Percentiles rank a stretch among this genome's conserved stretches.
Evolutionary conservation across 208 protist species (phyloP).

Genomic region (Leishmania mexicana): DNA sequence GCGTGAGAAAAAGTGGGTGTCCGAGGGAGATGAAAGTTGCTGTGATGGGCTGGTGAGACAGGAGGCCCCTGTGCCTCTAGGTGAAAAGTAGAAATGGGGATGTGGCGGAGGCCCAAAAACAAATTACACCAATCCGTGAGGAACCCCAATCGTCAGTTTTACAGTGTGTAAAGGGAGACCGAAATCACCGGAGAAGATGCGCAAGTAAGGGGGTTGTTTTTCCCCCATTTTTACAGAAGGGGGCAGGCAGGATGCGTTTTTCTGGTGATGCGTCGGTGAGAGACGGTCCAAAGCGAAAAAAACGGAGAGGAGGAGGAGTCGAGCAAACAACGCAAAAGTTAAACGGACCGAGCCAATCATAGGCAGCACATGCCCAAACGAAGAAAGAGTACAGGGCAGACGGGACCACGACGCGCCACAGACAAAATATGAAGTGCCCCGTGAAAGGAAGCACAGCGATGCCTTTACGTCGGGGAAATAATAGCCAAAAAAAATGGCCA

Average conservation of each 20-base stretch:
- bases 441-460: background rate
- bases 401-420: background rate
- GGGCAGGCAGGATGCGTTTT: background rate
- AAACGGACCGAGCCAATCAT: background rate
- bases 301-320: background rate
- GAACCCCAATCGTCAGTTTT: too few relatives aligned
- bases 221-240: background rate
- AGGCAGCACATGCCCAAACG: background rate
- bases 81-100: too few relatives aligned
- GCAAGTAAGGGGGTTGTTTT: background rate
- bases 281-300: background rate
- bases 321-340: background rate
- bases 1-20: too few relatives aligned
- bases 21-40: too few relatives aligned
- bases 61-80: too few relatives aligned
- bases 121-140: too few relatives aligned
- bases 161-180: background rate
- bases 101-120: too few relatives aligned
- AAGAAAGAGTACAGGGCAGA: background rate
- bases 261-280: background rate
- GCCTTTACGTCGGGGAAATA: background rate
- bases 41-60: too few relatives aligned
- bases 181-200: background rate
- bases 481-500: background rate
- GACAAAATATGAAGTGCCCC: background rate